Base-by-base conservation (phyloP, 2,329 filamentous ascomycete genomes). In the Lachnellula cervina region DNA sequence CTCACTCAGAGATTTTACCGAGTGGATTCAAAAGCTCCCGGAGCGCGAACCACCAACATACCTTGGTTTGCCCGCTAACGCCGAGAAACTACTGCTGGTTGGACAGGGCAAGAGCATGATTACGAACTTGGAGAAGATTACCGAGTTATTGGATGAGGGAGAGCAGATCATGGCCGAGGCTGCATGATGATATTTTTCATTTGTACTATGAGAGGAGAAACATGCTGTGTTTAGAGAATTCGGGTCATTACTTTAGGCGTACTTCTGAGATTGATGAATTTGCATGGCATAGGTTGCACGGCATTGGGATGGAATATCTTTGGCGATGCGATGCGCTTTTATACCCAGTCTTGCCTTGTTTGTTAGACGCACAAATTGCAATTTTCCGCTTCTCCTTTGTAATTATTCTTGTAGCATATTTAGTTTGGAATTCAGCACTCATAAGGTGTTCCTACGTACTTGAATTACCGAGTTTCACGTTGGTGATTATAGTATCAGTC, bases 41-140 rank as follows among this genome's bases (percentile, higher is more conserved):
- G 94, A 99, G 79, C 85, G 94, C 66, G 94, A 99, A 72, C 95
- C 95, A 28, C 94, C 94, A 4, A 96, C 91, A 0, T 99, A 96
- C 70, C 79, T 99, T 16, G 95, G 94, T 21, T 74, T 99, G 63
- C 94, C 94, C 37, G 90, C 90, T 28, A 97, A 99, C 71, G 94
- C 94, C 19, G 94, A 99, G 83, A 99, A 97, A 75, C 71, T 99
- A 69, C 73, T 99, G 65, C 80, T 99, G 34, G 89, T 96, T 14
- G 92, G 90, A 2, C 85, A 96, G 67, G 95, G 93, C 44, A 82
- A 83, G 68, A 89, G 87, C 67, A 86, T 97, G 81, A 86, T 97
- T 66, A 81, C 80, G 61, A 92, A 97, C 72, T 67, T 97, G 71
- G 86, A 87, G 69, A 89, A 87, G 71, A 89, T 99, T 51, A 89